Conservation (phyloP, 2,329 filamentous ascomycete genomes). For the Phyllosticta citriasiana region DNA sequence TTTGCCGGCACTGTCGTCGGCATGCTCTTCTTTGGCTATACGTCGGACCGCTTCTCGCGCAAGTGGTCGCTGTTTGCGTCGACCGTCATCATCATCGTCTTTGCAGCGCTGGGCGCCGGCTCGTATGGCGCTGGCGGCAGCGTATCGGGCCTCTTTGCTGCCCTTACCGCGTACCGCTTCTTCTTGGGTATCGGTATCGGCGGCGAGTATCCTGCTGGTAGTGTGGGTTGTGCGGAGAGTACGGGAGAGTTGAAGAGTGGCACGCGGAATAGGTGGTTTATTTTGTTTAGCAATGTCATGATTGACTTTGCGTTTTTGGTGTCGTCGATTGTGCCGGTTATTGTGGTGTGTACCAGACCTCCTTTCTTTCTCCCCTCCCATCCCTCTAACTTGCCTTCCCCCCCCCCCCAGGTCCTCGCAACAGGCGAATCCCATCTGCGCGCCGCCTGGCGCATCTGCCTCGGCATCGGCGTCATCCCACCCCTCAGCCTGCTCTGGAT, state of each 20-base stretch:
- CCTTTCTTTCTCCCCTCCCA: not conserved
- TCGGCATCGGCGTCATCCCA: slow-evolving; percentile 46
- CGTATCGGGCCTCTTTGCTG: slow-evolving; percentile 61
- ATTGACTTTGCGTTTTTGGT: slow-evolving; percentile 80
- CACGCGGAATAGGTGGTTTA: slow-evolving; percentile 75
- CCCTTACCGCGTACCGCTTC: slow-evolving; percentile 74
- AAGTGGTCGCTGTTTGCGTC: slow-evolving; percentile 73
- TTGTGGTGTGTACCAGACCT: slow-evolving; percentile 36
- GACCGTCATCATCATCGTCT: slow-evolving; percentile 74
- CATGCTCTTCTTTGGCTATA: slow-evolving; percentile 70
- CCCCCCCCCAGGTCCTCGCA: slow-evolving; percentile 36
- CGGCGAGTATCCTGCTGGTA: slow-evolving; percentile 74
- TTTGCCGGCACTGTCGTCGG: slow-evolving; percentile 82
- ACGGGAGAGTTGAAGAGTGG: slow-evolving; percentile 73
- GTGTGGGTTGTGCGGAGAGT: slow-evolving; percentile 73
- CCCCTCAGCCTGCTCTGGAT: slow-evolving; percentile 48
- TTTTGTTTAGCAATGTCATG: slow-evolving; percentile 76
- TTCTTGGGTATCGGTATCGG: slow-evolving; percentile 64
- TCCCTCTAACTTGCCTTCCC: not conserved
- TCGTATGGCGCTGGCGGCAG: slow-evolving; percentile 66
- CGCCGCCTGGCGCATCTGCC: slow-evolving; percentile 70
- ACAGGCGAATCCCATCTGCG: slow-evolving; percentile 52
- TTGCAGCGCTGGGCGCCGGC: slow-evolving; percentile 68
- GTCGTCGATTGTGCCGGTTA: slow-evolving; percentile 65
- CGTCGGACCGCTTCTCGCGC: slow-evolving; percentile 74